Percentiles rank a stretch among this genome's conserved stretches.
Evolutionary conservation across 345 rosid species (phyloP).

Genomic region (Lepidium aucheri): DNA sequence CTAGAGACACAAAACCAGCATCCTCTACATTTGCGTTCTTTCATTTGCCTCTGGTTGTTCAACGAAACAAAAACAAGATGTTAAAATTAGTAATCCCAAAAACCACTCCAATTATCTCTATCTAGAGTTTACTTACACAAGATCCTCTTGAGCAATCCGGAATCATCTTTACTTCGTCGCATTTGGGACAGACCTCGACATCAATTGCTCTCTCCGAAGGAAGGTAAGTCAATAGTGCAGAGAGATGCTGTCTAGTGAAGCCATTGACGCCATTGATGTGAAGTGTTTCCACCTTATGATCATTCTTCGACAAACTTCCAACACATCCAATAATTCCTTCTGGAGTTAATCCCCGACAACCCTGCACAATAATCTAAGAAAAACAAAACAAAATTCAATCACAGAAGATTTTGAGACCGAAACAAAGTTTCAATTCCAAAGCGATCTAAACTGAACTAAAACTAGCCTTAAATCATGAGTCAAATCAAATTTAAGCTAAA

Average conservation of each 20-base stretch:
- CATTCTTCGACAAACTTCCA: slow-evolving; percentile 31
- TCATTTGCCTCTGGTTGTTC: slow-evolving; percentile 12
- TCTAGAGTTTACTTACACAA: slow-evolving; percentile 26
- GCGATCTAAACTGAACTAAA: not conserved
- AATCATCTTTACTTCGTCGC: slow-evolving; percentile 50
- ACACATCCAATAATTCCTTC: slow-evolving; percentile 61
- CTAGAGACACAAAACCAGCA: slow-evolving; percentile 55
- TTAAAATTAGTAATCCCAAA: not conserved
- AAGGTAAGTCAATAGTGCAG: slow-evolving; percentile 30
- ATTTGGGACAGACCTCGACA: slow-evolving; percentile 57
- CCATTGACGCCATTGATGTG: slow-evolving; percentile 44
- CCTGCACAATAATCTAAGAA: slow-evolving; percentile 47
- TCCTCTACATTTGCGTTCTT: slow-evolving; percentile 38
- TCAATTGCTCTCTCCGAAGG: slow-evolving; percentile 25
- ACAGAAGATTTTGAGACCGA: too few species aligned
- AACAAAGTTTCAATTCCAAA: not conserved
- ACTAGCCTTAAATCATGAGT: not conserved
- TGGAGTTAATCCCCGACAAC: slow-evolving; percentile 58
- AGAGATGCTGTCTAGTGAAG: slow-evolving; percentile 47
- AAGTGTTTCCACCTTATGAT: slow-evolving; percentile 29
- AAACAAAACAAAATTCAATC: not conserved
- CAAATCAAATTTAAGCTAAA: not conserved
- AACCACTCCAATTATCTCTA: not conserved
- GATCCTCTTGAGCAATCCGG: slow-evolving; percentile 43
- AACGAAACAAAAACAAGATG: not conserved